Evolutionary conservation across 2,329 filamentous ascomycete species (phyloP).

Genomic region (Cladorrhinum sp.): DNA sequence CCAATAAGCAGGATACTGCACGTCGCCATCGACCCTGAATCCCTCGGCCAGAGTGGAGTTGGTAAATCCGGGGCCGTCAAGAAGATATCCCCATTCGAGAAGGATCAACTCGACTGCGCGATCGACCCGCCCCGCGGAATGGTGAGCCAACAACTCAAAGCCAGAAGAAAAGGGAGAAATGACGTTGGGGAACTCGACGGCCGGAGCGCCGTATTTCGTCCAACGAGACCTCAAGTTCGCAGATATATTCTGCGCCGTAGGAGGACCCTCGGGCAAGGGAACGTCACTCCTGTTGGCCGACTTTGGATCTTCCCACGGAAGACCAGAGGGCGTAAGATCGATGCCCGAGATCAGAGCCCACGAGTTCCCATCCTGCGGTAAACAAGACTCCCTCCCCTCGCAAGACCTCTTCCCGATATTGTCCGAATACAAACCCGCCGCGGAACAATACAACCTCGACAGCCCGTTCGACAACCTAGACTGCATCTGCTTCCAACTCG

Average conservation of each 20-base stretch:
- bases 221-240: slow-evolving; percentile 21
- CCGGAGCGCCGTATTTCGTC: slow-evolving; percentile 23
- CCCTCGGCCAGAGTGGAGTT: slow-evolving; percentile 42
- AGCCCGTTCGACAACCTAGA: slow-evolving; percentile 24
- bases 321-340: slow-evolving; percentile 2
- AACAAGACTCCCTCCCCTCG: neutral
- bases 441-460: slow-evolving; percentile 22
- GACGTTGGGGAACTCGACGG: slow-evolving; percentile 34
- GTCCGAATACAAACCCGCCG: slow-evolving; percentile 22
- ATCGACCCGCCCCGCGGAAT: slow-evolving; percentile 22
- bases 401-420: slow-evolving; percentile 17
- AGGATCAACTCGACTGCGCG: slow-evolving; percentile 32
- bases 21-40: slow-evolving; percentile 37
- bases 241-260: slow-evolving; percentile 14
- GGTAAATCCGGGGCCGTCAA: slow-evolving; percentile 39
- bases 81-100: slow-evolving; percentile 31
- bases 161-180: slow-evolving; percentile 36
- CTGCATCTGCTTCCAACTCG: neutral
- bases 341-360: slow-evolving; percentile 11
- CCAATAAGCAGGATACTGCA: slow-evolving; percentile 35
- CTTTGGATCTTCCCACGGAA: slow-evolving; percentile 7
- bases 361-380: slow-evolving; percentile 24
- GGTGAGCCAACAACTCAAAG: slow-evolving; percentile 36
- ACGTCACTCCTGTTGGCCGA: neutral
- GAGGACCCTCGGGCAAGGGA: slow-evolving; percentile 11